phyloP scores from a whole-genome alignment of 208 protist species.

The Novymonas esmeraldas region DNA sequence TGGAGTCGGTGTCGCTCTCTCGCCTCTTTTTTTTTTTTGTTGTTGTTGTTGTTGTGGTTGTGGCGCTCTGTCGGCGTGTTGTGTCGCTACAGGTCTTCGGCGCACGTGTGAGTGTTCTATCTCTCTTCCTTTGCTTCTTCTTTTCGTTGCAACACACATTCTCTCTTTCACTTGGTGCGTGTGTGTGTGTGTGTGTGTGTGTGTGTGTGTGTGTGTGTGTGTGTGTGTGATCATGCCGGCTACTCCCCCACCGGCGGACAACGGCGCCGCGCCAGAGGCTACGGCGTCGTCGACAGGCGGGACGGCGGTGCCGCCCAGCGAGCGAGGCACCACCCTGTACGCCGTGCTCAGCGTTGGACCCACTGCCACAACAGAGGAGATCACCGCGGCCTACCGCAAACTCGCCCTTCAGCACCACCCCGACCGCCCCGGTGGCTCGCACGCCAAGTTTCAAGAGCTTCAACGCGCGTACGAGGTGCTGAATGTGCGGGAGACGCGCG shows the following conservation, averaged over 20 bases:
- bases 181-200: neutral
- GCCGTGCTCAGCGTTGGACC: conserved; percentile 65
- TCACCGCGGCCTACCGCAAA: conserved; percentile 84
- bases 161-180: neutral
- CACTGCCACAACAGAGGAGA: conserved; percentile 73
- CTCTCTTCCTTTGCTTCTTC: neutral
- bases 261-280: neutral
- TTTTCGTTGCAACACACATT: neutral
- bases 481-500: conserved; percentile 83
- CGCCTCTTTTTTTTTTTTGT: neutral
- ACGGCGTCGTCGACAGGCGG: neutral
- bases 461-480: conserved; percentile 97
- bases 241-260: neutral
- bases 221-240: conserved; percentile 7
- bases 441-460: conserved; percentile 83
- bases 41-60: too few relatives aligned
- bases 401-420: conserved; percentile 84
- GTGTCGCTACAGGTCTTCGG: too few relatives aligned
- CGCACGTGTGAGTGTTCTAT: neutral
- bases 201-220: neutral
- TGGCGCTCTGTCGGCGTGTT: too few relatives aligned
- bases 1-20: too few relatives aligned
- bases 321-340: conserved; percentile 53
- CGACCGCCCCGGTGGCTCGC: conserved; percentile 72
- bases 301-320: neutral